These are phyloP conservation scores for Talaromyces ruber DNA, from an alignment of 495 filamentous ascomycete genomes.

Conservation along the genomic window DNA sequence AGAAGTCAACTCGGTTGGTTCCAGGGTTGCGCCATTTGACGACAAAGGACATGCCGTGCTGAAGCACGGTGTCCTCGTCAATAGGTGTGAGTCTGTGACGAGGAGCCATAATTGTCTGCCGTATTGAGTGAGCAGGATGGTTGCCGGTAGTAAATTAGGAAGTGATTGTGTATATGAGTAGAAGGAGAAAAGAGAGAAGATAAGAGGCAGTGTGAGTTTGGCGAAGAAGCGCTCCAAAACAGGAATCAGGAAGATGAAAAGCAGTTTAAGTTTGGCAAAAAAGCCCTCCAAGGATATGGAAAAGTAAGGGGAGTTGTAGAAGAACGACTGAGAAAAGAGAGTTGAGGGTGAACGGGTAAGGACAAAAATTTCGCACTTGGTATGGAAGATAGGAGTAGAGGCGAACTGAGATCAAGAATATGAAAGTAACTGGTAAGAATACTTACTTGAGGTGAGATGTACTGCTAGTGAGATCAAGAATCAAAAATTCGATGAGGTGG, in stretches of 20 bases:
- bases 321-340: neutral
- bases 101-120: neutral
- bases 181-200: neutral
- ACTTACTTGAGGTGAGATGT: neutral
- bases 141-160: neutral
- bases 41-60: neutral
- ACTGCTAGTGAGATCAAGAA: neutral
- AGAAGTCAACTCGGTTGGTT: neutral
- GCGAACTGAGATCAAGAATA: neutral
- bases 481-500: neutral
- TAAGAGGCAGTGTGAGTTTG: neutral
- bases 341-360: neutral
- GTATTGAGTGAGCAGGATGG: neutral
- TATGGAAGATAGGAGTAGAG: neutral
- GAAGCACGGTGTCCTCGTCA: neutral
- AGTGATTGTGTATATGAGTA: too few species aligned
- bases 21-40: neutral
- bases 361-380: too few species aligned
- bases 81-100: neutral
- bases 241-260: neutral
- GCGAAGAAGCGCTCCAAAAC: too few species aligned
- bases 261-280: too few species aligned
- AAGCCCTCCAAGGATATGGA: neutral
- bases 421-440: neutral
- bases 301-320: neutral